Percentiles rank a stretch among this genome's conserved stretches.
Evolutionary conservation across 495 filamentous ascomycete species (phyloP).

Genomic region (Aspergillus affinis): DNA sequence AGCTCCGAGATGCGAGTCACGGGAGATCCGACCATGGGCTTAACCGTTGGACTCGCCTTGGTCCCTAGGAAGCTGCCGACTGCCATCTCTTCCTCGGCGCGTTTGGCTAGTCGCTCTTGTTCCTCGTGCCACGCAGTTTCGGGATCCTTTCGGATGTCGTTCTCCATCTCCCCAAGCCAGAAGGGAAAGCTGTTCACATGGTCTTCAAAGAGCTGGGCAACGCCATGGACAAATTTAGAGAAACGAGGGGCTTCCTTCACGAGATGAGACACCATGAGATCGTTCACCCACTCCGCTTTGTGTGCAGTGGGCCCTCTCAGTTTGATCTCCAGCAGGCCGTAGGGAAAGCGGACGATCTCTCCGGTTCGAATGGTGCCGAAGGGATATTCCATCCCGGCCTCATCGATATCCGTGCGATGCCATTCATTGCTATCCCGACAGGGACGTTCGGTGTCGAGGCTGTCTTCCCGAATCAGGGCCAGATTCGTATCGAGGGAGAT

Average conservation of each 20-base stretch:
- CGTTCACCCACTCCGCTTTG: slow-evolving; percentile 80
- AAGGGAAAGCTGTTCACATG: slow-evolving; percentile 94
- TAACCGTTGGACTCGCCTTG: slow-evolving; percentile 46
- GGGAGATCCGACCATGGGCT: slow-evolving; percentile 57
- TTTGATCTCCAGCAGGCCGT: slow-evolving; percentile 90
- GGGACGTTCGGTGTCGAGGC: slow-evolving; percentile 75
- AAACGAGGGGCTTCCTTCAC: slow-evolving; percentile 87
- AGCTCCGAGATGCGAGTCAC: slow-evolving; percentile 31
- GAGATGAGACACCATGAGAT: slow-evolving; percentile 88
- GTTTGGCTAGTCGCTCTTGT: slow-evolving; percentile 74
- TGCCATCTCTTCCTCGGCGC: slow-evolving; percentile 80
- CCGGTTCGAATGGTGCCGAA: slow-evolving; percentile 83
- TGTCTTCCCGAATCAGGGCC: slow-evolving; percentile 90
- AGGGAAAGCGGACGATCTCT: slow-evolving; percentile 90
- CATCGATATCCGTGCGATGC: slow-evolving; percentile 91
- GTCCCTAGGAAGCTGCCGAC: slow-evolving; percentile 79
- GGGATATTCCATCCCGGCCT: slow-evolving; percentile 76
- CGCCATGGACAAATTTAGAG: slow-evolving; percentile 94
- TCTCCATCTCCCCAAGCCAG: slow-evolving; percentile 88
- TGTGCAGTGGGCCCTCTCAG: slow-evolving; percentile 67
- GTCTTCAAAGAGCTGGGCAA: slow-evolving; percentile 89
- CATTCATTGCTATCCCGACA: slow-evolving; percentile 85
- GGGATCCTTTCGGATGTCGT: slow-evolving; percentile 89
- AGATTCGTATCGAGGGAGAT: slow-evolving; percentile 92
- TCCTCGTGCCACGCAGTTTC: slow-evolving; percentile 88